These are phyloP conservation scores for Auxenochlorella pyrenoidosa DNA, from an alignment of 139 green algal species.

Conservation along the genomic window DNA sequence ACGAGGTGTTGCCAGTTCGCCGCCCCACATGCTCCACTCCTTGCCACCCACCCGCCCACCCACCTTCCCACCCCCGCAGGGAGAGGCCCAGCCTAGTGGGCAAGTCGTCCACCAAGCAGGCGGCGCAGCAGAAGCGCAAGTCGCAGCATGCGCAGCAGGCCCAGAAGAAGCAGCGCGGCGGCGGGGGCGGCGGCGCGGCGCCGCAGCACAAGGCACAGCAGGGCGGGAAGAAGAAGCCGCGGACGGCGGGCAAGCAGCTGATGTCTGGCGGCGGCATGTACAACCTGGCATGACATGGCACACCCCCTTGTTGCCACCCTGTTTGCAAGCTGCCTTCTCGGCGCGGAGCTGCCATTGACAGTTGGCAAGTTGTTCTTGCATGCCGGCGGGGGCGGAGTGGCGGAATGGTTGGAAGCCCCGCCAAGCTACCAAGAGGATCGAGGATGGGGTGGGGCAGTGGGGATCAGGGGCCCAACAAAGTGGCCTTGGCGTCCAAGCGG, in stretches of 20 bases:
- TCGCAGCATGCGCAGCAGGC: conserved; percentile 15
- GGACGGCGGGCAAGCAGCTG: neutral
- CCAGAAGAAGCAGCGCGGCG: neutral
- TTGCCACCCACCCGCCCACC: neutral
- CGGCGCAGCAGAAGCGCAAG: conserved; percentile 65
- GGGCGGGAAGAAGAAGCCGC: neutral
- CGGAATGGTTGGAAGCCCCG: too few species aligned
- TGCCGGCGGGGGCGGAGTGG: too few species aligned
- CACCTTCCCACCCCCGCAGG: neutral
- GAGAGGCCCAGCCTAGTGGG: conserved; percentile 62
- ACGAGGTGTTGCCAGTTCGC: too few species aligned
- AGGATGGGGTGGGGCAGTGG: too few species aligned
- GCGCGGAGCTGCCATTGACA: too few species aligned
- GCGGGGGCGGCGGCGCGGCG: neutral
- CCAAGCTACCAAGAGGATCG: too few species aligned
- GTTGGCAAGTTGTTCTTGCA: too few species aligned
- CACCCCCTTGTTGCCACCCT: neutral
- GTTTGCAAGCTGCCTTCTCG: too few species aligned
- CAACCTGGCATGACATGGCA: conserved; percentile 18
- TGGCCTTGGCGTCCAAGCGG: too few species aligned
- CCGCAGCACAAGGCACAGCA: neutral
- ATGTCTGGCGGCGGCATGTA: conserved; percentile 14
- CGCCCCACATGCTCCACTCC: too few species aligned
- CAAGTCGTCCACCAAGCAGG: conserved; percentile 41
- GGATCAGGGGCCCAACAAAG: too few species aligned